phyloP scores from a whole-genome alignment of 2,329 filamentous ascomycete species.

The Malbranchea cinnamomea region DNA sequence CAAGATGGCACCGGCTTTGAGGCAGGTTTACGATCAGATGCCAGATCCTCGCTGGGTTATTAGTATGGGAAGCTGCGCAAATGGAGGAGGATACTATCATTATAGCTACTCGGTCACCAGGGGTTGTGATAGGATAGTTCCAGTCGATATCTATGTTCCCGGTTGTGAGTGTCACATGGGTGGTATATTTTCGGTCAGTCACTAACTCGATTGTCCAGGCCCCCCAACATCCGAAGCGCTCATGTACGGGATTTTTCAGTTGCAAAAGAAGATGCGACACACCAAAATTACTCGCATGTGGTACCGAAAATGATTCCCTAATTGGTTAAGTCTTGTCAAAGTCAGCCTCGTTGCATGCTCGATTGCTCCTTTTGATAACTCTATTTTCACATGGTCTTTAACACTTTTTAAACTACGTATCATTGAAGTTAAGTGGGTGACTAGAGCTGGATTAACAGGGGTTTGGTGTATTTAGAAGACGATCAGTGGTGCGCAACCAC shows the following conservation, averaged over 20 bases:
- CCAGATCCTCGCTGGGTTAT: conserved; percentile 81
- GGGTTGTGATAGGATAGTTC: conserved; percentile 64
- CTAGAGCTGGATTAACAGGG: too few relatives aligned
- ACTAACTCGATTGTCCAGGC: conserved; percentile 17
- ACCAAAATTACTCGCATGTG: conserved; percentile 42
- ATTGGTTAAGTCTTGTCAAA: too few relatives aligned
- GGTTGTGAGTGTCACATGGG: conserved; percentile 44
- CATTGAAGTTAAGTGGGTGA: too few relatives aligned
- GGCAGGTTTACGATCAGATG: conserved; percentile 92
- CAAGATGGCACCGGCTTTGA: conserved; percentile 81
- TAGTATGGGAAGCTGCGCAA: conserved; percentile 74
- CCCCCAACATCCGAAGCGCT: conserved; percentile 41
- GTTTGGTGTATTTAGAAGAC: too few relatives aligned
- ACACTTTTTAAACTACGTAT: too few relatives aligned
- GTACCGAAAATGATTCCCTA: conserved; percentile 40
- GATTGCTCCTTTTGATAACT: too few relatives aligned
- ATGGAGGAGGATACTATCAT: conserved; percentile 78
- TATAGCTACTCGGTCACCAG: conserved; percentile 70
- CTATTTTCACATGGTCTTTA: too few relatives aligned
- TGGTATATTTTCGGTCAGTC: conserved; percentile 29
- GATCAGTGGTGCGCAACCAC: too few relatives aligned
- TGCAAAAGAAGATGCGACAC: conserved; percentile 63
- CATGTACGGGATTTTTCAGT: conserved; percentile 57
- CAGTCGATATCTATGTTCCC: conserved; percentile 76
- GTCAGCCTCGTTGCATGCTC: too few relatives aligned